Evolutionary conservation across 1,284 basidiomycete species (phyloP).

Genomic region (Stygiomarasmius scandens): DNA sequence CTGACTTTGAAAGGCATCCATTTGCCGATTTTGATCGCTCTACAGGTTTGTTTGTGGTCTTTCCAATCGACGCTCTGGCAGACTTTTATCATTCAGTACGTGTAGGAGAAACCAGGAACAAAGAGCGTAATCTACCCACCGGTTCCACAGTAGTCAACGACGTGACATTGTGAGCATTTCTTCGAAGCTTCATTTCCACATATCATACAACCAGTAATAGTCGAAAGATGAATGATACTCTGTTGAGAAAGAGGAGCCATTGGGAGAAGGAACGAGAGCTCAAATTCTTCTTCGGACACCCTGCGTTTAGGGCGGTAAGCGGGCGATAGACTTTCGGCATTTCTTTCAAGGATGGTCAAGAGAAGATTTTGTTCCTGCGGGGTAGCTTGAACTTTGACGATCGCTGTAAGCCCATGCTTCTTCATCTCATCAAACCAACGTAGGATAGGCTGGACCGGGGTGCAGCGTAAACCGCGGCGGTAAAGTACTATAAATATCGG

Average conservation of each 20-base stretch:
- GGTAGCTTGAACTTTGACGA: too few relatives aligned
- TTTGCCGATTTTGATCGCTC: conserved; percentile 39
- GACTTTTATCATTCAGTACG: conserved; percentile 25
- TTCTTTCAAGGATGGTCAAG: conserved; percentile 35
- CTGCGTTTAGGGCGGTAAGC: conserved; percentile 24
- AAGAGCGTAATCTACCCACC: conserved; percentile 21
- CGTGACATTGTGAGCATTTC: conserved; percentile 39
- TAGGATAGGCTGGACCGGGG: too few relatives aligned
- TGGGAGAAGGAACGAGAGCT: conserved; percentile 41
- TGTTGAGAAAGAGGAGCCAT: conserved; percentile 39
- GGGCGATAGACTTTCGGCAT: conserved; percentile 33
- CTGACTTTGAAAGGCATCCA: conserved; percentile 38
- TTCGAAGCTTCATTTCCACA: conserved; percentile 37
- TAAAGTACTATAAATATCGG: too few relatives aligned
- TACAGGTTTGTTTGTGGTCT: conserved; percentile 39
- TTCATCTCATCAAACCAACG: too few relatives aligned
- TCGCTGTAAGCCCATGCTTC: too few relatives aligned
- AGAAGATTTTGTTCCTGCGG: conserved; percentile 34
- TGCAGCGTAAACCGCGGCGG: too few relatives aligned
- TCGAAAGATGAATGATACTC: conserved; percentile 38
- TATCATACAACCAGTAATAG: conserved; percentile 37
- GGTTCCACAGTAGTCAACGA: conserved; percentile 39
- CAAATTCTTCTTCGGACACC: conserved; percentile 28
- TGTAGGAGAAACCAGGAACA: background rate
- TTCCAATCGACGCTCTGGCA: conserved; percentile 45